Evolutionary conservation across 1,284 basidiomycete genomes (phyloP).

Genomic region (Ganoderma lucidum): DNA sequence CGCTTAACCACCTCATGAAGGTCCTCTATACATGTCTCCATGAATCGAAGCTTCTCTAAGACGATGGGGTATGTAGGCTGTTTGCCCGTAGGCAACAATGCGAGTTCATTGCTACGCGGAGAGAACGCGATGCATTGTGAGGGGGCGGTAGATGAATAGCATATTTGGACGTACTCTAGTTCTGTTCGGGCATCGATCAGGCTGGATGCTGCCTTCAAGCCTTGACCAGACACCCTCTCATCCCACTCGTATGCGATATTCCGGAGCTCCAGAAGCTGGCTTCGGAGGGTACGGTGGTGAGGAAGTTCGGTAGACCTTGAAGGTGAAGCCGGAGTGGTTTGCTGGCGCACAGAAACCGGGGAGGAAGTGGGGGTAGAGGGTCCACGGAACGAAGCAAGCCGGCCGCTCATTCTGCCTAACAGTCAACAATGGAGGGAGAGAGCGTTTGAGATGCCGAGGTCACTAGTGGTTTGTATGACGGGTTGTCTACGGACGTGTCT

Average conservation of each 20-base stretch:
- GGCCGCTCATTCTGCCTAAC: conserved; percentile 42
- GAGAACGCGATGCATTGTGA: neutral
- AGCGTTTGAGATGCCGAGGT: neutral
- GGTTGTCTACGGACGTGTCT: neutral
- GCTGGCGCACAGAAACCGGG: conserved; percentile 57
- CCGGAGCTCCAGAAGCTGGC: conserved; percentile 68
- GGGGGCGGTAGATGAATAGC: neutral
- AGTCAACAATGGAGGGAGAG: conserved; percentile 6
- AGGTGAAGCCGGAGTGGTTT: conserved; percentile 57
- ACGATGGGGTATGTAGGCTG: conserved; percentile 66
- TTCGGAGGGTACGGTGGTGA: conserved; percentile 74
- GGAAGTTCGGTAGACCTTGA: conserved; percentile 68
- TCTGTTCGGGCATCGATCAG: conserved; percentile 80
- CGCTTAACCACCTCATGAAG: conserved; percentile 67
- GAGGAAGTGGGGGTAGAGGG: conserved; percentile 77
- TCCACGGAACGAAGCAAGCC: conserved; percentile 78
- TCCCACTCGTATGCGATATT: conserved; percentile 75
- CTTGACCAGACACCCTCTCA: conserved; percentile 77
- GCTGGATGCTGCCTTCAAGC: conserved; percentile 67
- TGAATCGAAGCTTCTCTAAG: conserved; percentile 66
- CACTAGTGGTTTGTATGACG: neutral
- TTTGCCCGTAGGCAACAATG: conserved; percentile 55
- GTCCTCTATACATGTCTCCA: conserved; percentile 69
- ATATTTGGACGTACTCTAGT: conserved; percentile 64
- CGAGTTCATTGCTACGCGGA: conserved; percentile 64